Conservation (phyloP, 2,329 filamentous ascomycete species). For the Exophiala oligosperma region DNA sequence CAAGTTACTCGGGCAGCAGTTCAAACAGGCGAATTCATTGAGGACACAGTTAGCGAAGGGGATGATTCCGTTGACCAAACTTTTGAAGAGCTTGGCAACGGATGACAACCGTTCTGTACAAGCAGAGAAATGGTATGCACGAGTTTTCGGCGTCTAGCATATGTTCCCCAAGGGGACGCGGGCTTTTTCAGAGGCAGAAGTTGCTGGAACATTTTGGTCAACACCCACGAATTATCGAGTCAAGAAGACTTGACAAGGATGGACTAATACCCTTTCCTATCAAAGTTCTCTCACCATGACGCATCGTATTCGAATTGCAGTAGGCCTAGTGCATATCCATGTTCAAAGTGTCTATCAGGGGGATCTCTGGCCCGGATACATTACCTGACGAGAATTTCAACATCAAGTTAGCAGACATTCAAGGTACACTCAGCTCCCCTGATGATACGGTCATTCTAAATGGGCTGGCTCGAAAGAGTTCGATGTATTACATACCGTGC, state of each 20-base stretch:
- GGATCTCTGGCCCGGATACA: constrained; percentile 1
- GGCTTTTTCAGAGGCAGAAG: neutral
- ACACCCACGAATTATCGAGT: constrained; percentile 3
- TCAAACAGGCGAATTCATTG: no score
- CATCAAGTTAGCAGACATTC: constrained; percentile 5
- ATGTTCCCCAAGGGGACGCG: no score
- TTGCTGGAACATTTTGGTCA: constrained; percentile 3
- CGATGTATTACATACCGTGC: constrained; percentile 8
- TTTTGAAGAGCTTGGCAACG: no score
- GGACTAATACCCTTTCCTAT: constrained; percentile 2
- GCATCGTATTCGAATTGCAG: constrained; percentile 2
- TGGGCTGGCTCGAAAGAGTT: constrained; percentile 4
- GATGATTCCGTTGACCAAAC: no score
- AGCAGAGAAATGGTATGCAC: no score
- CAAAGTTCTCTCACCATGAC: neutral
- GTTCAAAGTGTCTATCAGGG: constrained; percentile 4
- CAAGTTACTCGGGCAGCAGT: no score
- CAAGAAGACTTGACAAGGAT: neutral
- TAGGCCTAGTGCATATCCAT: constrained; percentile 9
- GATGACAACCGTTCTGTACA: no score
- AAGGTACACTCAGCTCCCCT: constrained; percentile 2
- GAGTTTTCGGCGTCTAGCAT: no score
- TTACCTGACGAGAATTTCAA: constrained; percentile 7
- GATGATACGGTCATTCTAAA: constrained; percentile 2
- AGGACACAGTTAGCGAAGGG: no score